Evolutionary conservation across 2,329 filamentous ascomycete species (phyloP).

Genomic region (Neonectria sp.): DNA sequence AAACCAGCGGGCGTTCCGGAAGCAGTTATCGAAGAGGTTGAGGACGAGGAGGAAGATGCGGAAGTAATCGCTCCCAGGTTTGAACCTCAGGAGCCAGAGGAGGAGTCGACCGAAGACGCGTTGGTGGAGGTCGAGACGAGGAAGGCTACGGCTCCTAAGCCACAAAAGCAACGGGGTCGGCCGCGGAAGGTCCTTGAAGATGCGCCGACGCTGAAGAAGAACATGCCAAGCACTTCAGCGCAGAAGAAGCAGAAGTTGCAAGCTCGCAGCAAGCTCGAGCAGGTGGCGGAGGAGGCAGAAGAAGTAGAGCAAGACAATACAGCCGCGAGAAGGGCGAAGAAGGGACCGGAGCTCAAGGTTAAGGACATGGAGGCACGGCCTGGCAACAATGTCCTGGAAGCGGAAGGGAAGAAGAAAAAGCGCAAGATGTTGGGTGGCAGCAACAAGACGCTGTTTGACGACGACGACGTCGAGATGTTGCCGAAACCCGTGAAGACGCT

Average conservation of each 20-base stretch:
- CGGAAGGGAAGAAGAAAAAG: constrained; percentile 75
- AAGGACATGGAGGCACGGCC: constrained; percentile 29
- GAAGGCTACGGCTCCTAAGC: constrained; percentile 32
- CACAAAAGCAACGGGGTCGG: constrained; percentile 60
- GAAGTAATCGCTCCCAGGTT: constrained; percentile 32
- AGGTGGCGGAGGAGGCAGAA: constrained; percentile 57
- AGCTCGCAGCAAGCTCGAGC: constrained; percentile 51
- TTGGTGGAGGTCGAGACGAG: constrained; percentile 26
- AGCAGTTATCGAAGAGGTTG: constrained; percentile 52
- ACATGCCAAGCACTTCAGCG: constrained; percentile 54
- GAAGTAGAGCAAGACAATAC: constrained; percentile 52
- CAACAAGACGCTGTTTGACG: constrained; percentile 79
- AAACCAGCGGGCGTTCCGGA: constrained; percentile 35
- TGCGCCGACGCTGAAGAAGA: constrained; percentile 62
- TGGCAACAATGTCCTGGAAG: constrained; percentile 44
- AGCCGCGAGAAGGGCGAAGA: constrained; percentile 27
- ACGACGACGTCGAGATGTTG: constrained; percentile 68
- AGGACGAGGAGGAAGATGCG: constrained; percentile 22
- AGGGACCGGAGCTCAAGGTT: constrained; percentile 32
- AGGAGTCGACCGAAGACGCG: constrained; percentile 23
- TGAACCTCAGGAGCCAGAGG: constrained; percentile 27
- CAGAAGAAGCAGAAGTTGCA: constrained; percentile 53
- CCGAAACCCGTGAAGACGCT: constrained; percentile 53
- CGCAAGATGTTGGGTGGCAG: constrained; percentile 77
- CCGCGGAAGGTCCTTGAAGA: constrained; percentile 63